phyloP scores from a whole-genome alignment of 768 basidiomycete species.

The Gloeopeniophorella convolvens region DNA sequence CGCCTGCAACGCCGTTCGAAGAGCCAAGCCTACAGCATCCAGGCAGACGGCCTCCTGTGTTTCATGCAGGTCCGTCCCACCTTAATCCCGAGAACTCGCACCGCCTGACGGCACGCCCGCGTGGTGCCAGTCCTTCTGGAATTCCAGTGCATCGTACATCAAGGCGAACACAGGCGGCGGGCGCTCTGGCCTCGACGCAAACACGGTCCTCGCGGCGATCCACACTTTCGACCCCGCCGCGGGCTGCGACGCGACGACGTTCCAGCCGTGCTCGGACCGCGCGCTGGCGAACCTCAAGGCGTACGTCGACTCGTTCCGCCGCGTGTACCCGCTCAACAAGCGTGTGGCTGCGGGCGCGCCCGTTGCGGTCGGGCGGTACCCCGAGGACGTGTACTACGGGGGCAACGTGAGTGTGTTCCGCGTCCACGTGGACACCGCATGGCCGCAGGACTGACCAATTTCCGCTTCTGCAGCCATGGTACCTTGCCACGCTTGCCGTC shows the following conservation, averaged over 20 bases:
- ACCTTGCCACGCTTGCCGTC: constrained; percentile 62
- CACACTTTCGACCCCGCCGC: constrained; percentile 67
- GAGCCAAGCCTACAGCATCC: constrained; percentile 41
- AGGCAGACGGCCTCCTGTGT: constrained; percentile 60
- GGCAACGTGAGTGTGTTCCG: constrained; percentile 51
- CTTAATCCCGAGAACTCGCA: not conserved
- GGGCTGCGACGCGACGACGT: constrained; percentile 65
- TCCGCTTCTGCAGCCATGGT: constrained; percentile 53
- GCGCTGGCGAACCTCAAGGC: constrained; percentile 62
- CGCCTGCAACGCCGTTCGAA: constrained; percentile 46
- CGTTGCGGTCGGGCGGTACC: constrained; percentile 68
- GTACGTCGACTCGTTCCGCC: constrained; percentile 66
- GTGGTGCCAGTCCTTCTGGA: constrained; percentile 70
- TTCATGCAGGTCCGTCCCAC: constrained; percentile 53
- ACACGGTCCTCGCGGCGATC: constrained; percentile 50
- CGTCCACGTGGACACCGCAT: not conserved
- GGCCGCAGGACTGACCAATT: not conserved
- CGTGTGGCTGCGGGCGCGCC: constrained; percentile 46
- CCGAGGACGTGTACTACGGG: constrained; percentile 63
- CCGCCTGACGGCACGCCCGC: not conserved
- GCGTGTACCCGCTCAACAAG: constrained; percentile 56
- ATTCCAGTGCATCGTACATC: constrained; percentile 48
- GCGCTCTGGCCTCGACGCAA: constrained; percentile 52
- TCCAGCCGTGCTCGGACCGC: constrained; percentile 78
- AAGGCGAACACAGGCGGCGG: constrained; percentile 69